These are phyloP conservation scores for Polytolypa hystricis DNA, from an alignment of 2,329 filamentous ascomycete species.

Conservation along the genomic window DNA sequence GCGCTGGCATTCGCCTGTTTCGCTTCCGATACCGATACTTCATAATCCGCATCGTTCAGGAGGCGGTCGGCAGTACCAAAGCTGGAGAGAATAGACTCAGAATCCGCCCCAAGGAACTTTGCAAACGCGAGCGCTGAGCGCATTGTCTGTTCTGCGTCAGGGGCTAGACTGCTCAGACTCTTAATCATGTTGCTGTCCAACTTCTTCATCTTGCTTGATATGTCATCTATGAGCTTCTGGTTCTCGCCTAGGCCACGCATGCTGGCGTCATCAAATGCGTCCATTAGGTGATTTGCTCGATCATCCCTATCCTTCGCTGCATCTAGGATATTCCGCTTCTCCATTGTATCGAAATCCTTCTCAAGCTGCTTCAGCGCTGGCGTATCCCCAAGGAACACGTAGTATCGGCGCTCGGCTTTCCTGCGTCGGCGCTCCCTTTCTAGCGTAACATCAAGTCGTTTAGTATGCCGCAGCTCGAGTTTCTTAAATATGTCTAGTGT, in stretches of 20 bases:
- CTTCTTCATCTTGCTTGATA: conserved; percentile 33
- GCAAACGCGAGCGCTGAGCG: conserved; percentile 28
- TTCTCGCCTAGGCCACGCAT: conserved; percentile 41
- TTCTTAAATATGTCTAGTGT: conserved; percentile 36
- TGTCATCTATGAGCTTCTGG: conserved; percentile 39
- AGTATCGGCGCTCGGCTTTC: conserved; percentile 41
- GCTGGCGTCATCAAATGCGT: conserved; percentile 41
- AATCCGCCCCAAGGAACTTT: conserved; percentile 31
- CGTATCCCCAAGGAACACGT: conserved; percentile 42
- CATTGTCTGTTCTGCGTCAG: conserved; percentile 27
- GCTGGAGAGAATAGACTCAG: conserved; percentile 34
- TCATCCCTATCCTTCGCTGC: conserved; percentile 40
- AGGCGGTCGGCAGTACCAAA: conserved; percentile 40
- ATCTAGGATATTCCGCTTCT: conserved; percentile 39
- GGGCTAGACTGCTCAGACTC: conserved; percentile 23
- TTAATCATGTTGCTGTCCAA: conserved; percentile 25
- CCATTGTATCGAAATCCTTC: conserved; percentile 39
- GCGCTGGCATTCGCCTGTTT: conserved; percentile 33
- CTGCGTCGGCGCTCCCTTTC: conserved; percentile 46
- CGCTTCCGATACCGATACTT: conserved; percentile 44
- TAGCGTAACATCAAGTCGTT: conserved; percentile 38
- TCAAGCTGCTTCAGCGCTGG: conserved; percentile 39
- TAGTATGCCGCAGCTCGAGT: conserved; percentile 40
- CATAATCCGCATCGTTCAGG: conserved; percentile 42
- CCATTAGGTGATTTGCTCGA: conserved; percentile 40